Conservation (phyloP, 1,284 basidiomycete species). For the Microbotryum saponariae region DNA sequence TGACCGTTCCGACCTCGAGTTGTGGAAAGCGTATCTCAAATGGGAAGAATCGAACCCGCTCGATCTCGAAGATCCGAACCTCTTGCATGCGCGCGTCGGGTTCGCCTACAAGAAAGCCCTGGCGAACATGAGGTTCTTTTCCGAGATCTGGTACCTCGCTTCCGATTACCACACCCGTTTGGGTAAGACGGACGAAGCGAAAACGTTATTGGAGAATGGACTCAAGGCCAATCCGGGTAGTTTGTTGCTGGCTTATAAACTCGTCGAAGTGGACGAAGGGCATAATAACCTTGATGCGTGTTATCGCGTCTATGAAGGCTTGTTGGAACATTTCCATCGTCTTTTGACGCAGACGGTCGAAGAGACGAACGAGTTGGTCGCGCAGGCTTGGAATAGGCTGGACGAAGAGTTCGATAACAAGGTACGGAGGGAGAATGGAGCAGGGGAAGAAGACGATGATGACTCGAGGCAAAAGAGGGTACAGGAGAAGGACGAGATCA, state of each 20-base stretch:
- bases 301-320: conserved; percentile 49
- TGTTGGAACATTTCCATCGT: conserved; percentile 61
- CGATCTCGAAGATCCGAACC: conserved; percentile 70
- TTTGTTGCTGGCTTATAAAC: conserved; percentile 80
- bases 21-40: conserved; percentile 86
- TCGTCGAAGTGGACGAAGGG: conserved; percentile 72
- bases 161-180: conserved; percentile 66
- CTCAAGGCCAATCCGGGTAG: conserved; percentile 79
- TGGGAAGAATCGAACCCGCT: conserved; percentile 95
- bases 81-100: conserved; percentile 62
- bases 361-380: conserved; percentile 45
- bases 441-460: conserved; percentile 31
- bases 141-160: conserved; percentile 84
- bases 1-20: conserved; percentile 66
- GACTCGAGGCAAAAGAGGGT: conserved; percentile 47
- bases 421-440: conserved; percentile 39
- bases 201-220: conserved; percentile 71
- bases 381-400: conserved; percentile 33
- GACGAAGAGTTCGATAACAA: conserved; percentile 28
- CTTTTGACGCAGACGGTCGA: conserved; percentile 59
- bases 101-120: conserved; percentile 81
- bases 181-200: conserved; percentile 74
- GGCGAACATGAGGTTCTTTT: conserved; percentile 84
- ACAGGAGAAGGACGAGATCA: conserved; percentile 41
- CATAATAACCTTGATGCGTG: conserved; percentile 37